Conservation (phyloP, 441 rosid species). For the Arabidopsis hybrid region DNA sequence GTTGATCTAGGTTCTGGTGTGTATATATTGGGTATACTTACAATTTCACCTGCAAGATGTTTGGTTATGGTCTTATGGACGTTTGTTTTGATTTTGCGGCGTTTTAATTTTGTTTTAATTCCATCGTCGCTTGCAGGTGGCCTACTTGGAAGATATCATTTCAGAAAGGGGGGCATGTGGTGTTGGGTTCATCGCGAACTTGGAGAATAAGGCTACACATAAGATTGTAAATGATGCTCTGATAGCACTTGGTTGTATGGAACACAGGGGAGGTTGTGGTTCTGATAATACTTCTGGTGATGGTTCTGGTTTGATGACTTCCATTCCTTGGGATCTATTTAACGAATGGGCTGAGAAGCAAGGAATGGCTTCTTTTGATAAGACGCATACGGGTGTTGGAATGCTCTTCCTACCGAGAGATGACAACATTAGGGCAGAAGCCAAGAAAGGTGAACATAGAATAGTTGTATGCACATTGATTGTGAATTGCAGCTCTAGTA, state of each 20-base stretch:
- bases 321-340: conserved; percentile 96
- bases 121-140: conserved; percentile 56
- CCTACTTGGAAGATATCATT: conserved; percentile 85
- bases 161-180: conserved; percentile 98
- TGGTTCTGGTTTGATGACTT: conserved; percentile 97
- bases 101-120: conserved; percentile 11
- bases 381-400: conserved; percentile 92
- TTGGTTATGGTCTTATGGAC: background rate
- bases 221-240: conserved; percentile 81
- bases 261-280: conserved; percentile 99
- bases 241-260: conserved; percentile 97
- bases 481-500: conserved; percentile 19
- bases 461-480: conserved; percentile 30
- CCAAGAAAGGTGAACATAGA: conserved; percentile 75
- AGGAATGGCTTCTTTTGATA: conserved; percentile 83
- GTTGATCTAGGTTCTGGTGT: conserved; percentile 25
- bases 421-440: conserved; percentile 63
- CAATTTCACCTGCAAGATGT: background rate
- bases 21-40: background rate
- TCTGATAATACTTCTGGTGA: conserved; percentile 99
- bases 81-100: background rate
- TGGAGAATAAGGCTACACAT: conserved; percentile 88
- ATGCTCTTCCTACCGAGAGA: conserved; percentile 92
- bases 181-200: conserved; percentile 95
- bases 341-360: conserved; percentile 79